Conservation (phyloP, 106 monocot species). For the Acanthochlamys bracteata region DNA sequence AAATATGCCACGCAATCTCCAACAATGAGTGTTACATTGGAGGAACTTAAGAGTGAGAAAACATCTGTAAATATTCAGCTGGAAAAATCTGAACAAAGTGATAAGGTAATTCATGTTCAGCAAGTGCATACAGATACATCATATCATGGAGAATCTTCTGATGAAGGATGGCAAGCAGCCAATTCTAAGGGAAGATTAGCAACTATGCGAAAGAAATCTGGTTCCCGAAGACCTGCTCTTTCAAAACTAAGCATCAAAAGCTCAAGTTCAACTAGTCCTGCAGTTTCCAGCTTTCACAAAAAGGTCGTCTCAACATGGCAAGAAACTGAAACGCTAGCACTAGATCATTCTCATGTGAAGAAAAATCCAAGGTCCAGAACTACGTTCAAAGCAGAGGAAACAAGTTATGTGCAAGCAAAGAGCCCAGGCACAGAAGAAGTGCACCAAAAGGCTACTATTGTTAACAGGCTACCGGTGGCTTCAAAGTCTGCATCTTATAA, state of each 20-base stretch:
- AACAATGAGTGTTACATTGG: neutral
- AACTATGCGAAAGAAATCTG: conserved; percentile 25
- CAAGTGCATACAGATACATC: neutral
- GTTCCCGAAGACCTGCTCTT: conserved; percentile 23
- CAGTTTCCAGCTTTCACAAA: conserved; percentile 24
- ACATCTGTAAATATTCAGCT: conserved; percentile 7
- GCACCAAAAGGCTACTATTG: conserved; percentile 14
- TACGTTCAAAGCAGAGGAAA: neutral
- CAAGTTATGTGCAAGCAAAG: conserved; percentile 9
- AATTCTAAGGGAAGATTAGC: conserved; percentile 43
- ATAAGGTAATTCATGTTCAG: conserved; percentile 5
- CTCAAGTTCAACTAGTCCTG: conserved; percentile 19
- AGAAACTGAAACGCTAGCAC: conserved; percentile 15
- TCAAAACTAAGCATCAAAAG: conserved; percentile 32
- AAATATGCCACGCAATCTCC: conserved; percentile 6
- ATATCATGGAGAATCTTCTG: conserved; percentile 46
- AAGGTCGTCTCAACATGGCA: conserved; percentile 14
- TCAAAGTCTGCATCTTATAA: conserved; percentile 80
- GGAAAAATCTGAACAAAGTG: conserved; percentile 19
- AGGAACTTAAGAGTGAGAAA: conserved; percentile 6
- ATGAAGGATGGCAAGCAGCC: conserved; percentile 98
- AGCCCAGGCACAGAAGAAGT: conserved; percentile 12
- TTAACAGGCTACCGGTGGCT: conserved; percentile 36
- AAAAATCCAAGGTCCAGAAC: conserved; percentile 8
- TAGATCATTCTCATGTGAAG: conserved; percentile 14